Evolutionary conservation across 2,329 filamentous ascomycete genomes (phyloP), one percentile per base, ranked within the genome.

Genomic region (Blumeriella jaapii): DNA sequence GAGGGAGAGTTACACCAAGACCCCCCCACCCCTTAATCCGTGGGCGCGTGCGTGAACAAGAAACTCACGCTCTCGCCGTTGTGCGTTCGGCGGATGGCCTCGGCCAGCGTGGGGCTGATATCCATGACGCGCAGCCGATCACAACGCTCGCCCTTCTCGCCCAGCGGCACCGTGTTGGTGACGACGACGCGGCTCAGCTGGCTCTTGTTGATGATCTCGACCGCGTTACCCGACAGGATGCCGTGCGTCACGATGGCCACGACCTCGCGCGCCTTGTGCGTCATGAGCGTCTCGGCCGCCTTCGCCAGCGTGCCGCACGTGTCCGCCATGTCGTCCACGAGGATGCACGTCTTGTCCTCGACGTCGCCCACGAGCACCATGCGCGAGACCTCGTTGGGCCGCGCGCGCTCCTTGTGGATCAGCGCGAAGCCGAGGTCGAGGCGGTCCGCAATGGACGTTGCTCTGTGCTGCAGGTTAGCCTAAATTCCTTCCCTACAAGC

Each of bases 351-450:
- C 64, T 91, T 91, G 62, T 83, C 82, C 48, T 77, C 72, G 29
- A 96, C 91, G 47, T 93, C 86, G 48, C 91, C 91, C 32, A 96
- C 89, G n/a, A 98, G 78, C 1, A 86, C 83, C 85, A 94, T 93
- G 52, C 84, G 79, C 7, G 82, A 85, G 42, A 94, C 86, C 55
- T 93, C 86, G 53, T 93, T 93, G 40, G 78, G 78, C n/a, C 84
- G 76, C 5, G 86, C 82, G 39, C 87, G 82, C 62, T 95, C 89
- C 65, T 96, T 95, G 71, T 95, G 87, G 50, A 96, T 96, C 36
- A 96, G 74, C 6, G 89, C 89, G 59, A 96, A 95, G 41, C 78
- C 80, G 30, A 87, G 75, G 55, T 94, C 86, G 41, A 96, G 72
- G 31, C 84, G 80, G 59, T 95, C 89, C 38, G 89, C 89, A 47